Conservation (phyloP, 805 yeast species). For the Cyberlindnera americana region DNA sequence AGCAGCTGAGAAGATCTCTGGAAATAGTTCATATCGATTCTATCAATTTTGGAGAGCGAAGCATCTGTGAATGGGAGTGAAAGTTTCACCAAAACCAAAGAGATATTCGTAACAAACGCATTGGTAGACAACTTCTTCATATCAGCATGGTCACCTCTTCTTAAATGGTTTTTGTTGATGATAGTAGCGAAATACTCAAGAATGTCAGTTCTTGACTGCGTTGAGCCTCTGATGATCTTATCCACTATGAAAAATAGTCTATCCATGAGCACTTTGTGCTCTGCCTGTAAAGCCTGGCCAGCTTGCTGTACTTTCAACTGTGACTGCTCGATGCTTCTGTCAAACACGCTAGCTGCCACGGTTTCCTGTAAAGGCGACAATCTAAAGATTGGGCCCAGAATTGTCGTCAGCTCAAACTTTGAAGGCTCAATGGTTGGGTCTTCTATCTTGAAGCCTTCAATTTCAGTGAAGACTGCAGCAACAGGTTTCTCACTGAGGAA, state of each 20-base stretch:
- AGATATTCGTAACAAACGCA: constrained; percentile 76
- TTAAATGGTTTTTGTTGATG: constrained; percentile 78
- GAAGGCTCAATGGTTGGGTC: constrained; percentile 41
- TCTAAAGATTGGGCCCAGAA: constrained; percentile 74
- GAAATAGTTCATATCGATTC: constrained; percentile 72
- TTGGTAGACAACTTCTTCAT: constrained; percentile 65
- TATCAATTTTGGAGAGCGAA: constrained; percentile 62
- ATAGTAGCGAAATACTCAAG: constrained; percentile 68
- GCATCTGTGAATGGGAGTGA: constrained; percentile 82
- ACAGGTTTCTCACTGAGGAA: constrained; percentile 58
- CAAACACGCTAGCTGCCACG: constrained; percentile 46
- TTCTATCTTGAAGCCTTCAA: constrained; percentile 50
- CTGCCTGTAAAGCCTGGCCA: constrained; percentile 59
- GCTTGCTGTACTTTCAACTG: constrained; percentile 45
- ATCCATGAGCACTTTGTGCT: constrained; percentile 55
- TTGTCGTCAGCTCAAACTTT: constrained; percentile 55
- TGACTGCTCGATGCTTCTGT: constrained; percentile 29
- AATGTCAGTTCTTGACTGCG: constrained; percentile 57
- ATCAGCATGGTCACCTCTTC: constrained; percentile 83
- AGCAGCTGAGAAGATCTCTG: constrained; percentile 44
- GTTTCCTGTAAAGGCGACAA: constrained; percentile 67
- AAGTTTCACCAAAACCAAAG: constrained; percentile 62
- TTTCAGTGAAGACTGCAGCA: constrained; percentile 54
- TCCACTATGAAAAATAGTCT: constrained; percentile 68
- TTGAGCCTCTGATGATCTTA: constrained; percentile 70